Evolutionary conservation across 257 asterid species (phyloP).

Genomic region (Ajuga chamaepitys): DNA sequence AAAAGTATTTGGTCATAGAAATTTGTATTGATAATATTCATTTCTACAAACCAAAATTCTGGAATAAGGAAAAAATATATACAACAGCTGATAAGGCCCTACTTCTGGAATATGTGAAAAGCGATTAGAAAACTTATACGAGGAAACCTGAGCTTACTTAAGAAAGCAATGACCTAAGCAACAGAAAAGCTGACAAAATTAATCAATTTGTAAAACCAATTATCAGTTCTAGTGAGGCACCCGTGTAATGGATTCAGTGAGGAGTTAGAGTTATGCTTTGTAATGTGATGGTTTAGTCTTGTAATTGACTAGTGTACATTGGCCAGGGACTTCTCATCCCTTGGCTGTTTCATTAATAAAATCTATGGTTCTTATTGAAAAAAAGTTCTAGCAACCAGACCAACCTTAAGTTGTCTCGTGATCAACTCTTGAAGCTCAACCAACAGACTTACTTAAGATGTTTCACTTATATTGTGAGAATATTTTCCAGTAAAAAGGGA

Average conservation of each 20-base stretch:
- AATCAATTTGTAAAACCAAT: background rate
- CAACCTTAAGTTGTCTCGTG: background rate
- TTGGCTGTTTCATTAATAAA: too few species aligned
- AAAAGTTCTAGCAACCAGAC: background rate
- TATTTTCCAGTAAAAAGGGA: background rate
- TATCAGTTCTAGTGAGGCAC: too few species aligned
- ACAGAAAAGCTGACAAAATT: background rate
- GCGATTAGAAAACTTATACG: background rate
- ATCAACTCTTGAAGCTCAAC: background rate
- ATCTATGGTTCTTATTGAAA: too few species aligned
- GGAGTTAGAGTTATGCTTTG: too few species aligned
- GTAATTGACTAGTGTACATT: too few species aligned
- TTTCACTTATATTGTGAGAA: background rate
- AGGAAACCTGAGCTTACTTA: background rate
- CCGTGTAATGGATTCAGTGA: too few species aligned
- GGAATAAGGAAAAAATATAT: constrained; percentile 7
- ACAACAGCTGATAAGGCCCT: constrained; percentile 5
- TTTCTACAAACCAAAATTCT: background rate
- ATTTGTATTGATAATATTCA: background rate
- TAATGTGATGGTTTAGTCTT: too few species aligned
- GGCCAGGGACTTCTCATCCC: too few species aligned
- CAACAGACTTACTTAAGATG: background rate
- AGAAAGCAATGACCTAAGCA: background rate
- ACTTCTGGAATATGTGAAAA: background rate
- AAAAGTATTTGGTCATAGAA: background rate